Conservation (phyloP, 1,284 basidiomycete genomes). For the Cystobasidium sp. region DNA sequence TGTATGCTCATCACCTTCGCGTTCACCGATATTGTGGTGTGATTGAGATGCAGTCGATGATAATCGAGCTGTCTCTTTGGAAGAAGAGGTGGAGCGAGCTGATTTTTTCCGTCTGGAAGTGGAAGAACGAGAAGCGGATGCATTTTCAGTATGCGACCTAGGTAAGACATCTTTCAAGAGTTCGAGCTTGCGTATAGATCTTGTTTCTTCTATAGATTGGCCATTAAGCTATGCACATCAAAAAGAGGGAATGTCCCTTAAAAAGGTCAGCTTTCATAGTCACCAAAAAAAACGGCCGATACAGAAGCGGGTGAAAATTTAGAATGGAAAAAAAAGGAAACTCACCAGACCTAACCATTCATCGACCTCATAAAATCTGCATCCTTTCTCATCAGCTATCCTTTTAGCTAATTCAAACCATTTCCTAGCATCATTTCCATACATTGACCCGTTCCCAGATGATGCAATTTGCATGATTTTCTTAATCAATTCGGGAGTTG, state of each 20-base stretch:
- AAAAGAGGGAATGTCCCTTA: no score
- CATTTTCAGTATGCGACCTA: not conserved
- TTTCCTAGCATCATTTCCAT: constrained; percentile 24
- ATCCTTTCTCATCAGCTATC: not conserved
- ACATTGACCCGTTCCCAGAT: not conserved
- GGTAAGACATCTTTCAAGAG: not conserved
- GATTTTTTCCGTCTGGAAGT: not conserved
- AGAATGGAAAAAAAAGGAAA: no score
- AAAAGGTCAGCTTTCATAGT: not conserved
- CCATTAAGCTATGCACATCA: constrained; percentile 7
- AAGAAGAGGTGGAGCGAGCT: no score
- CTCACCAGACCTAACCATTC: constrained; percentile 21
- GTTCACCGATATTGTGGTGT: no score
- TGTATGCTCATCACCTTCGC: no score
- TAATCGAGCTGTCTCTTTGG: no score
- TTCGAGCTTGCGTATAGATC: constrained; percentile 2
- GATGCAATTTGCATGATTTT: not conserved
- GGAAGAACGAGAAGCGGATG: not conserved
- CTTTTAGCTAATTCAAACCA: constrained; percentile 24
- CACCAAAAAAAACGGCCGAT: not conserved
- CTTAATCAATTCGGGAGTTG: not conserved
- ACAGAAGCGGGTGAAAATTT: no score
- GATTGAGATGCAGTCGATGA: no score
- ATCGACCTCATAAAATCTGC: constrained; percentile 19
- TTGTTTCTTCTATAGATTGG: constrained; percentile 12